Base-by-base conservation (phyloP, 1,284 basidiomycete genomes). In the Hortiboletus rubellus region DNA sequence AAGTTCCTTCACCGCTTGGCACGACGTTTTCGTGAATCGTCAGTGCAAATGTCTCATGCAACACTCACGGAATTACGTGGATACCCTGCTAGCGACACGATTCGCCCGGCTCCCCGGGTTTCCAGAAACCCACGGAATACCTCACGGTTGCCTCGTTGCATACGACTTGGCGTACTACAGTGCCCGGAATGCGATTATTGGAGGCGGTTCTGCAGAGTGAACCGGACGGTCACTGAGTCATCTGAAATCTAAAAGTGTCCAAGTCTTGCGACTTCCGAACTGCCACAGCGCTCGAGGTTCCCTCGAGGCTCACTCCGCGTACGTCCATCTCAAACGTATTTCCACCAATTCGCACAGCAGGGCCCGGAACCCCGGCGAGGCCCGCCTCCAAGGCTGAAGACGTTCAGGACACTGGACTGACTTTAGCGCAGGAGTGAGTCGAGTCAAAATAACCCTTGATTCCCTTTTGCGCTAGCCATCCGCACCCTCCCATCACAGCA, bases 271-370 rank as follows among this genome's bases (percentile, higher is more conserved):
- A 31, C 40, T 45, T 38, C 5, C 27, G 27, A 58, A 70, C 59
- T 33, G 71, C 71, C 72, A 67, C 60, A 49, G 37, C 33, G 49
- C 50, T 52, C 46, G 45, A 66, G 69, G 60, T 47, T 47, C n/a
- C 66, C 72, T 71, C 64, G 64, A 73, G 69, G 72, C 56, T 36
- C 45, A 18, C 61, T 46, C 38, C 46, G 33, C 52, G 27, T 43
- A 44, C 41, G 33, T 31, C 50, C 31, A 33, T 46, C 42, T 38
- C 38, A 37, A 44, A 33, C 33, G 36, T 38, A 24, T 33, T 45
- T 53, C 37, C 27, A 17, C 48, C 36, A 30, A 18, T 48, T 45
- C 42, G 30, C 33, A n/a, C 41, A 47, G 46, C 36, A 46, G 37
- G 10, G 31, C 51, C 44, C 36, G 14, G 7, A 40, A 36, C 34